Percentiles rank a stretch among this genome's conserved stretches.
Evolutionary conservation across 176 grass and related monocot genomes (phyloP).

Genomic region (Tillandsia leiboldiana): DNA sequence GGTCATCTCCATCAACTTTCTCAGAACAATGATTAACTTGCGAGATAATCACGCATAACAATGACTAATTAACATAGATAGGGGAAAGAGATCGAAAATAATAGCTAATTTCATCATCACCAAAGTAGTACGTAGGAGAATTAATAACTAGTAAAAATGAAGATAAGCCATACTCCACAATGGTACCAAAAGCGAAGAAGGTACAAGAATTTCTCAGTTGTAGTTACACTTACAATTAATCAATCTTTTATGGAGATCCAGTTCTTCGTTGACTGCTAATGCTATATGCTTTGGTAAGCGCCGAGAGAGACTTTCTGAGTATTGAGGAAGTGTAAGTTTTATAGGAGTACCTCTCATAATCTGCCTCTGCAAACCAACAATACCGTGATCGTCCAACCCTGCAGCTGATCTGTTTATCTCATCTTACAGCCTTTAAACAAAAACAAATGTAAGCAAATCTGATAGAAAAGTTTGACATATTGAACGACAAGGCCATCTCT

Average conservation of each 20-base stretch:
- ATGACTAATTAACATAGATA: too few relatives aligned
- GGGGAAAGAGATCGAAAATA: neutral
- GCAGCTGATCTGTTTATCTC: slow-evolving; percentile 28
- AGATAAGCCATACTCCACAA: neutral
- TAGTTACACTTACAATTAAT: slow-evolving; percentile 36
- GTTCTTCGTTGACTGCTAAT: slow-evolving; percentile 62
- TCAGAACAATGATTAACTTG: too few relatives aligned
- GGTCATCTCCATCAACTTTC: neutral
- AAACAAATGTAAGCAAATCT: slow-evolving; percentile 24
- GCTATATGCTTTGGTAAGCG: slow-evolving; percentile 51
- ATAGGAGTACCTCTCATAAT: slow-evolving; percentile 46
- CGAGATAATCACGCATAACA: too few relatives aligned
- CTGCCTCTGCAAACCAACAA: slow-evolving; percentile 51
- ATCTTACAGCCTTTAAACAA: slow-evolving; percentile 1
- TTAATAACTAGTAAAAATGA: neutral
- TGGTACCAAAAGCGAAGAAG: neutral
- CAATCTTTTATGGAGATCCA: slow-evolving; percentile 57
- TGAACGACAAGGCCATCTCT: slow-evolving; percentile 33
- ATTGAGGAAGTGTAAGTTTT: neutral
- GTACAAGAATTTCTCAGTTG: neutral
- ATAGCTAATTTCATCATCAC: neutral
- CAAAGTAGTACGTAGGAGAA: too few relatives aligned
- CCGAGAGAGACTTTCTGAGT: neutral
- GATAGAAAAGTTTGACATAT: slow-evolving; percentile 30
- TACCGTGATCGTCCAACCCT: slow-evolving; percentile 42